Evolutionary conservation across 2,329 filamentous ascomycete genomes (phyloP), one percentile per base, ranked within the genome.

Genomic region (Eutypa lata): DNA sequence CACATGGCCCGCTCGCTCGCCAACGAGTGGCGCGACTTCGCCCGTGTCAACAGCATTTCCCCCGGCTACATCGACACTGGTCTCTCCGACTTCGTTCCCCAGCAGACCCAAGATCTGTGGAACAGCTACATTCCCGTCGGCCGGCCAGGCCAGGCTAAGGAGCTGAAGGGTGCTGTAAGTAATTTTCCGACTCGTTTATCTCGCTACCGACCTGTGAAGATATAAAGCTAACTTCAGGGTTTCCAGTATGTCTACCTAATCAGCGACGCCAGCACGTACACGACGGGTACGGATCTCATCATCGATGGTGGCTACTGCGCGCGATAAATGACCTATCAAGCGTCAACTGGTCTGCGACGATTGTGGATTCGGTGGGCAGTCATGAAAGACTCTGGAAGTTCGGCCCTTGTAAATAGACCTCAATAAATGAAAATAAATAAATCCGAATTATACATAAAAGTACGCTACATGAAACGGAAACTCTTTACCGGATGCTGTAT

Each of bases 181-280:
- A 31, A 31, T 31, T 31, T 10, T 10, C 26, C 26, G 5, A 31
- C 26, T 6, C 26, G 10, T 31, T 10, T 31, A 10, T 31, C 10
- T 31, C n/a, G n/a, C n/a, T n/a, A n/a, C n/a, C n/a, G n/a, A 10
- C 26, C 26, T 10, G 26, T 31, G 26, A 31, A 31, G 10, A 31
- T 5, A 31, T 31, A 6, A 6, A 6, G 26, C 26, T 31, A 31
- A 31, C 26, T 10, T 31, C 10, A 10, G 26, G 10, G 5, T 31
- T 5, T 31, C 5, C 26, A 31, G 26, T 93, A 88, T 68, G 76
- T 92, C 49, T 92, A 90, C 71, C 78, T 93, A 38, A 83, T 88
- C 33, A 87, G 82, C 47, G 88, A 92, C 68, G 89, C 89, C 4
- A 84, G 85, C 53, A 85, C 82, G 42, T 92, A 90, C 71, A 90